phyloP scores from a whole-genome alignment of 163 green algal species.

The Botryococcus braunii region DNA sequence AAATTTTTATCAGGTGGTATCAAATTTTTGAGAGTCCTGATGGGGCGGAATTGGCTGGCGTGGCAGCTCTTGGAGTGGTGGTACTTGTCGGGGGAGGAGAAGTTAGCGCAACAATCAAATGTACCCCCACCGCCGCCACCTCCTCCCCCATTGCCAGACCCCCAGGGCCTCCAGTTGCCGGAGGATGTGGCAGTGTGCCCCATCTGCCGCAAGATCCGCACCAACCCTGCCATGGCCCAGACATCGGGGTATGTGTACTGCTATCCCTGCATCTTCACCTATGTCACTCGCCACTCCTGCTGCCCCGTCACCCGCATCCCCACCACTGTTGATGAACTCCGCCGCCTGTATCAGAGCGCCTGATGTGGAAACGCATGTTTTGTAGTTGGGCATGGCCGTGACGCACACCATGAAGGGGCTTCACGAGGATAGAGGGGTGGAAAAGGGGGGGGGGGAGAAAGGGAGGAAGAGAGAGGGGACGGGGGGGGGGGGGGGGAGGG shows the following conservation, averaged over 20 bases:
- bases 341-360: conserved; percentile 64
- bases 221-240: conserved; percentile 68
- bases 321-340: conserved; percentile 59
- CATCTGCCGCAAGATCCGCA: conserved; percentile 58
- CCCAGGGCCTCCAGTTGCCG: conserved; percentile 57
- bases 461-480: too few relatives aligned
- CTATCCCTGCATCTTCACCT: conserved; percentile 77
- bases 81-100: conserved; percentile 80
- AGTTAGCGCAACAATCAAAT: conserved; percentile 30
- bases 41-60: not conserved
- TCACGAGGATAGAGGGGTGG: too few relatives aligned
- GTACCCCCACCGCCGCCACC: conserved; percentile 64
- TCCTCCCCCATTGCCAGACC: conserved; percentile 36
- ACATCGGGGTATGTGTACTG: conserved; percentile 84
- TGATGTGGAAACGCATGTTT: conserved; percentile 1
- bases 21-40: too few relatives aligned
- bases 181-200: conserved; percentile 60
- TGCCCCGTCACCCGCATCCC: conserved; percentile 77
- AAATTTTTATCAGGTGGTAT: too few relatives aligned
- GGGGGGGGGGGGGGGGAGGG: too few relatives aligned
- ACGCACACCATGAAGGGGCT: too few relatives aligned
- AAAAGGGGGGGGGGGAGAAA: too few relatives aligned
- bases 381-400: too few relatives aligned
- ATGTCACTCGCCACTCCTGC: conserved; percentile 43
- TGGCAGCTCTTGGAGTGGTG: conserved; percentile 89